These are phyloP conservation scores for Cyclostephanos invisitatus DNA, from an alignment of 108 stramenopile genomes.

Conservation along the genomic window DNA sequence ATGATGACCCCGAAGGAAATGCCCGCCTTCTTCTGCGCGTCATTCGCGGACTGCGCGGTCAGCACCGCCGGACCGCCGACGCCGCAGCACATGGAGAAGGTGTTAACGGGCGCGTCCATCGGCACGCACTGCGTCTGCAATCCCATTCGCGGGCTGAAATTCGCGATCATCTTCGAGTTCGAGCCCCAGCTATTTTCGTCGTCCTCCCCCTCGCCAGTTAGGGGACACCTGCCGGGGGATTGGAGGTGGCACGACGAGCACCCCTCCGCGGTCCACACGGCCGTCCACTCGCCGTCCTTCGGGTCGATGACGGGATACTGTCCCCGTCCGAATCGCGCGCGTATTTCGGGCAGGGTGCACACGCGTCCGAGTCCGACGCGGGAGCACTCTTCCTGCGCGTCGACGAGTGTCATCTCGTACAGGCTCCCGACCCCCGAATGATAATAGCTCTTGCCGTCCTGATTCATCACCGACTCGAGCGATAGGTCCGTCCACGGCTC, in stretches of 20 bases:
- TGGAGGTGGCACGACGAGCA: slow-evolving; percentile 40
- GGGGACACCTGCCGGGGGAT: slow-evolving; percentile 31
- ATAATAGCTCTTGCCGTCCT: slow-evolving; percentile 47
- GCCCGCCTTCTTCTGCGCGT: slow-evolving; percentile 22
- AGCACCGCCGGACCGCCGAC: slow-evolving; percentile 42
- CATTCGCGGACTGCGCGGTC: background rate
- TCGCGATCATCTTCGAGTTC: slow-evolving; percentile 43
- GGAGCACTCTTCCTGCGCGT: slow-evolving; percentile 37
- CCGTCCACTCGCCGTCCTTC: slow-evolving; percentile 27
- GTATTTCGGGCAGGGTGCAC: slow-evolving; percentile 43
- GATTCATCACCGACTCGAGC: slow-evolving; percentile 39
- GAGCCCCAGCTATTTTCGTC: slow-evolving; percentile 13
- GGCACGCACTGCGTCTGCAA: slow-evolving; percentile 39
- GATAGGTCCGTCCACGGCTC: slow-evolving; percentile 23
- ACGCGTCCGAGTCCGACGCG: slow-evolving; percentile 45
- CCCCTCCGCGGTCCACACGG: slow-evolving; percentile 46
- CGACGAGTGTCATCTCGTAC: slow-evolving; percentile 30
- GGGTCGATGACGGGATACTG: slow-evolving; percentile 39
- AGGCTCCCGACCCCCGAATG: slow-evolving; percentile 24
- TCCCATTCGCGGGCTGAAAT: slow-evolving; percentile 30
- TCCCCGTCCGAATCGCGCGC: slow-evolving; percentile 40
- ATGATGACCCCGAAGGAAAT: slow-evolving; percentile 34
- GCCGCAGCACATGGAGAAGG: slow-evolving; percentile 52
- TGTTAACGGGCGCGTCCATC: slow-evolving; percentile 5
- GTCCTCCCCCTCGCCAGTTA: slow-evolving; percentile 19